Evolutionary conservation across 768 basidiomycete species (phyloP).

Genomic region (Lactarius sp.): DNA sequence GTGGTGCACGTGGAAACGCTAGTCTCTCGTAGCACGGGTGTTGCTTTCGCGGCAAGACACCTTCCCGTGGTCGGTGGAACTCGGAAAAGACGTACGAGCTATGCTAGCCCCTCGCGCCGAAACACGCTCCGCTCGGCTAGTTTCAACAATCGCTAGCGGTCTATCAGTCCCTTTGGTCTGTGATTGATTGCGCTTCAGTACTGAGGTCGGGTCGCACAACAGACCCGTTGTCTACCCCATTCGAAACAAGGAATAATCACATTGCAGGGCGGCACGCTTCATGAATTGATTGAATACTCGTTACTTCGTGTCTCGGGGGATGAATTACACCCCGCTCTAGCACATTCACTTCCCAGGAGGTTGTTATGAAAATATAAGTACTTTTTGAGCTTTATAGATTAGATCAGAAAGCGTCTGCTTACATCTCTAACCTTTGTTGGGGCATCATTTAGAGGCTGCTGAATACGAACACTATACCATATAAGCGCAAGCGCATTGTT

Average conservation of each 20-base stretch:
- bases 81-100: not conserved
- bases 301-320: not conserved
- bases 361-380: not conserved
- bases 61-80: not conserved
- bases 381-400: not conserved
- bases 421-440: not conserved
- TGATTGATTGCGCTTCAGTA: not conserved
- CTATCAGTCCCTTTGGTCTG: not conserved
- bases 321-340: not conserved
- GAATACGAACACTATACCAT: not conserved
- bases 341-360: not conserved
- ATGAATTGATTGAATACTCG: not conserved
- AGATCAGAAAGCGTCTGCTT: not conserved
- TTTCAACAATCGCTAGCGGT: not conserved
- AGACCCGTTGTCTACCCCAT: not conserved
- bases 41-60: not conserved
- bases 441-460: not conserved
- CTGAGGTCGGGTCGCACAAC: not conserved
- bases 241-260: too few relatives aligned
- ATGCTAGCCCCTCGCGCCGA: not conserved
- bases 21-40: not conserved
- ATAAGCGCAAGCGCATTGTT: slow-evolving; percentile 1
- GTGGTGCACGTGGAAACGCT: not conserved
- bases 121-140: not conserved
- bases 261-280: too few relatives aligned